Evolutionary conservation across 148 eudicot species (phyloP).

Genomic region (Spergularia bocconei): DNA sequence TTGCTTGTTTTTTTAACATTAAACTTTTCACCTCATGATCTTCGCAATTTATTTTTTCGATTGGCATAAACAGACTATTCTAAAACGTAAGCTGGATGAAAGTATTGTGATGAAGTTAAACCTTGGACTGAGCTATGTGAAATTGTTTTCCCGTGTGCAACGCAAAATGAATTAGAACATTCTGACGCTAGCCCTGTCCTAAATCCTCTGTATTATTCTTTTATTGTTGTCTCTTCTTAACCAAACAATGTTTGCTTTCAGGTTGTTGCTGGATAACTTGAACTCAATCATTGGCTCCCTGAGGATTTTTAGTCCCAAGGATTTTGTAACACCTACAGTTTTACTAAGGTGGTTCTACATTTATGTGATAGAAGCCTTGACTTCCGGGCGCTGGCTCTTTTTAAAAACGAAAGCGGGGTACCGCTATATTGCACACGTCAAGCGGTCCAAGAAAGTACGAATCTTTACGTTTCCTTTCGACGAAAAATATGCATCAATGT

Average conservation of each 20-base stretch:
- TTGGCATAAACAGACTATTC: slow-evolving; percentile 68
- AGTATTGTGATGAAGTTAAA: slow-evolving; percentile 91
- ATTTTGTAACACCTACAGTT: too few species aligned
- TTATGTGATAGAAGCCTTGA: too few species aligned
- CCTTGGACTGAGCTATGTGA: slow-evolving; percentile 99
- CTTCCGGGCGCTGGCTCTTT: too few species aligned
- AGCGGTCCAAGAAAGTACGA: too few species aligned
- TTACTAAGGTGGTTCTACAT: too few species aligned
- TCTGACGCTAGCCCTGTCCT: slow-evolving; percentile 55
- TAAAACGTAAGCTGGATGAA: slow-evolving; percentile 90
- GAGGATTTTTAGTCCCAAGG: slow-evolving; percentile 91
- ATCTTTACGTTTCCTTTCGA: too few species aligned
- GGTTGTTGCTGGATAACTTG: slow-evolving; percentile 99
- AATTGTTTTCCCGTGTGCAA: slow-evolving; percentile 94
- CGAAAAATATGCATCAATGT: too few species aligned
- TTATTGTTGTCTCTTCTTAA: not conserved
- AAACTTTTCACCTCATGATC: not conserved
- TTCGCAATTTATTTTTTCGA: slow-evolving; percentile 13
- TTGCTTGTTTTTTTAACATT: not conserved
- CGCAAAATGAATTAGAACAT: slow-evolving; percentile 90
- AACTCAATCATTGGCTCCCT: slow-evolving; percentile 82
- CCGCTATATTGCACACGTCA: too few species aligned
- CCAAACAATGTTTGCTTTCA: slow-evolving; percentile 30
- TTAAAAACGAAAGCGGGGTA: too few species aligned
- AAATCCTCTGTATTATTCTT: not conserved